Conservation (phyloP, 179 eudicot species). For the Beta corolliflora region DNA sequence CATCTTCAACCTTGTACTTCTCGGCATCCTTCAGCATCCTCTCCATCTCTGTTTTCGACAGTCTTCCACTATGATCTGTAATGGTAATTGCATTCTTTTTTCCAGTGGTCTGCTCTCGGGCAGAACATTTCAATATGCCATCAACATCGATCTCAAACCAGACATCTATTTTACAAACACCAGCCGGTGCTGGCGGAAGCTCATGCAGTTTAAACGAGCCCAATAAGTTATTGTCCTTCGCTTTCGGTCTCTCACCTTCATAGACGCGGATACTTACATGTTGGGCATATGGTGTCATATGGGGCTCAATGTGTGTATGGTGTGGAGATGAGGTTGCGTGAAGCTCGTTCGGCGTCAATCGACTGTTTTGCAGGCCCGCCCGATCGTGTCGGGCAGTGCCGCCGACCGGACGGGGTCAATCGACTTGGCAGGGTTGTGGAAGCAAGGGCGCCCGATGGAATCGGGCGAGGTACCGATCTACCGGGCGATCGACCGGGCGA, state of each 20-base stretch:
- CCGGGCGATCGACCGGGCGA: too few species aligned
- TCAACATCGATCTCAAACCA: constrained; percentile 15
- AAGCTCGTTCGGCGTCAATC: too few species aligned
- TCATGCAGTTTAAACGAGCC: not conserved
- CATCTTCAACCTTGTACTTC: constrained; percentile 25
- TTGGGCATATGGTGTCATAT: too few species aligned
- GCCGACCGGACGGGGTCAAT: too few species aligned
- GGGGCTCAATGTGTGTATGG: too few species aligned
- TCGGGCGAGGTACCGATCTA: too few species aligned
- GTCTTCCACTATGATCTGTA: constrained; percentile 28
- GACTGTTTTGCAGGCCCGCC: too few species aligned
- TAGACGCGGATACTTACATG: not conserved
- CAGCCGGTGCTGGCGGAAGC: constrained; percentile 13
- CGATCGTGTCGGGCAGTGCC: too few species aligned
- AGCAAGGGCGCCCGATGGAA: too few species aligned
- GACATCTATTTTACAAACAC: not conserved
- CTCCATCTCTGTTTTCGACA: constrained; percentile 17
- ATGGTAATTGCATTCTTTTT: constrained; percentile 19
- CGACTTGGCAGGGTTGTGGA: too few species aligned
- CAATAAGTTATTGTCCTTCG: constrained; percentile 23
- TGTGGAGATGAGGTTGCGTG: too few species aligned
- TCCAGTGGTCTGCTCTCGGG: constrained; percentile 14
- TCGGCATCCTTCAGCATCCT: constrained; percentile 27
- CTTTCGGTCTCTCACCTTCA: constrained; percentile 29
- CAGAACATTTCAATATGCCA: constrained; percentile 25